phyloP scores from a whole-genome alignment of 306 rosid genomes.

The Arachis hypogaea region DNA sequence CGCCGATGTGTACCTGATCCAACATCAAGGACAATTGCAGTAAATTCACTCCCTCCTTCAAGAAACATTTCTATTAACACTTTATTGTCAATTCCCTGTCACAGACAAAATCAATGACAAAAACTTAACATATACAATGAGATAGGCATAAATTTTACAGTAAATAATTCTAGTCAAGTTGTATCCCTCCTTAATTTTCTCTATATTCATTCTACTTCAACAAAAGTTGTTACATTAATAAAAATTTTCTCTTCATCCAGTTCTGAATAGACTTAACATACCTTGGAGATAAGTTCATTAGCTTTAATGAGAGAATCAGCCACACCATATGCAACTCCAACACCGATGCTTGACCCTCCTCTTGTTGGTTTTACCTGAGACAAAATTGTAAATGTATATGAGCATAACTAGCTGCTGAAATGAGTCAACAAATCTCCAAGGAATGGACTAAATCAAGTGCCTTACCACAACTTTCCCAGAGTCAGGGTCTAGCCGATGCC shows the following conservation, averaged over 20 bases:
- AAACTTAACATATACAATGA: conserved; percentile 25
- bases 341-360: conserved; percentile 98
- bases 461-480: conserved; percentile 93
- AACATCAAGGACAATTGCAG: conserved; percentile 92
- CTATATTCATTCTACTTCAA: conserved; percentile 12
- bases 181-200: conserved; percentile 13
- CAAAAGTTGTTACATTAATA: too few relatives aligned
- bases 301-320: conserved; percentile 75
- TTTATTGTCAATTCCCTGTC: conserved; percentile 81
- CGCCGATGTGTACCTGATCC: conserved; percentile 72
- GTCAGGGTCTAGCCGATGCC: conserved; percentile 64
- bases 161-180: conserved; percentile 28
- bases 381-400: conserved; percentile 18
- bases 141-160: neutral
- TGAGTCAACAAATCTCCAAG: conserved; percentile 23
- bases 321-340: conserved; percentile 87
- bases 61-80: conserved; percentile 88
- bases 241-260: neutral
- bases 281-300: conserved; percentile 74
- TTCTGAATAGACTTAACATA: conserved; percentile 39
- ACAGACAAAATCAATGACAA: conserved; percentile 38
- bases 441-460: conserved; percentile 42
- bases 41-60: conserved; percentile 96
- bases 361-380: conserved; percentile 87
- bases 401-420: conserved; percentile 29